phyloP scores from a whole-genome alignment of 345 rosid species.

The Lumnitzera racemosa region DNA sequence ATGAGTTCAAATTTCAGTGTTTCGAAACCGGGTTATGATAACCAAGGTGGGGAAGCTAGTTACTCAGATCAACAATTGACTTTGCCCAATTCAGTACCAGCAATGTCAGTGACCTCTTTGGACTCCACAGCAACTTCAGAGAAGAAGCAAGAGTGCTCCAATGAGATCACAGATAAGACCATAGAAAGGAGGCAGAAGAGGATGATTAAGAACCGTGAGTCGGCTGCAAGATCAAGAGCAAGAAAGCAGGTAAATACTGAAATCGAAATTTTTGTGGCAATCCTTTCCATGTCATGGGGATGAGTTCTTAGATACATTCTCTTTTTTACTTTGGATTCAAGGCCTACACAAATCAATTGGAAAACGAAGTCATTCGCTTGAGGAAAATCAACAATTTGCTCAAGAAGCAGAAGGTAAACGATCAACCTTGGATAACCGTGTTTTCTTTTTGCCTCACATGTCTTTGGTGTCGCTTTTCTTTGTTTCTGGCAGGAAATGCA shows the following conservation, averaged over 20 bases:
- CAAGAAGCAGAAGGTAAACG: conserved; percentile 10
- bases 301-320: neutral
- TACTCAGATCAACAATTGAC: neutral
- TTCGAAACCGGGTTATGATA: neutral
- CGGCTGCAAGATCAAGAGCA: conserved; percentile 34
- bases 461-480: neutral
- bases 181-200: conserved; percentile 11
- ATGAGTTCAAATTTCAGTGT: conserved; percentile 3
- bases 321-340: neutral
- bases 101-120: neutral
- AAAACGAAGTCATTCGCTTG: conserved; percentile 8
- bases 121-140: neutral
- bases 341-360: conserved; percentile 20
- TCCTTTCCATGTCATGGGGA: neutral
- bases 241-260: conserved; percentile 16
- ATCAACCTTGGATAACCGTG: too few relatives aligned
- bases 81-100: neutral
- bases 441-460: too few relatives aligned
- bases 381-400: conserved; percentile 11
- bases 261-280: neutral
- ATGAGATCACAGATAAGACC: conserved; percentile 6
- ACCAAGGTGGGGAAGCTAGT: neutral
- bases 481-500: conserved; percentile 7
- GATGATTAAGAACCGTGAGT: conserved; percentile 26
- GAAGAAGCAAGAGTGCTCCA: conserved; percentile 7